Evolutionary conservation across 805 yeast genomes (phyloP).

Genomic region (Saturnispora quitensis): DNA sequence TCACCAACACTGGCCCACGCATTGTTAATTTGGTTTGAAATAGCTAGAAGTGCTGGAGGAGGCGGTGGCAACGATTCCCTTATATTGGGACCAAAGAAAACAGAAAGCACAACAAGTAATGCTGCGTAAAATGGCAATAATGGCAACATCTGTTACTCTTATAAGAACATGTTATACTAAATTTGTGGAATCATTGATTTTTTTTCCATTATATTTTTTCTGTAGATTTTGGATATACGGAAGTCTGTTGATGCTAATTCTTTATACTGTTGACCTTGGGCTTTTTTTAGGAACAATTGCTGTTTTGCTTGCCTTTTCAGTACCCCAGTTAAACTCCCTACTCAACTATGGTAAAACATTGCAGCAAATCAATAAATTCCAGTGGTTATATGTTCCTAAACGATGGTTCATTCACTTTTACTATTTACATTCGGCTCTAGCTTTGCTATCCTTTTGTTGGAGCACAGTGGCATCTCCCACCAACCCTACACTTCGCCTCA

Average conservation of each 20-base stretch:
- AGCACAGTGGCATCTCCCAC: neutral
- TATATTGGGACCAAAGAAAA: conserved; percentile 8
- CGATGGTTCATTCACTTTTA: conserved; percentile 58
- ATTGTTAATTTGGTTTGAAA: neutral
- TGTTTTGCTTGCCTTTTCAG: conserved; percentile 8
- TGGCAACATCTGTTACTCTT: conserved; percentile 7
- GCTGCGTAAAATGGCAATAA: conserved; percentile 9
- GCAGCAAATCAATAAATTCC: neutral
- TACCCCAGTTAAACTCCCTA: conserved; percentile 8
- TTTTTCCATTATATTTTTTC: neutral
- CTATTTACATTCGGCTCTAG: conserved; percentile 31
- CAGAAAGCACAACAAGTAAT: conserved; percentile 5
- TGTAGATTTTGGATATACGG: neutral
- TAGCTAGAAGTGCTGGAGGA: neutral
- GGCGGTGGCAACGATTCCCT: conserved; percentile 1
- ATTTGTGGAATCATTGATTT: neutral
- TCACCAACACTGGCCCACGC: neutral
- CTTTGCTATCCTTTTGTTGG: conserved; percentile 11
- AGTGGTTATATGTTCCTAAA: conserved; percentile 45
- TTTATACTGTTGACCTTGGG: neutral
- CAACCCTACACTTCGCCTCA: neutral
- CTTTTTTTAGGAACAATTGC: conserved; percentile 1
- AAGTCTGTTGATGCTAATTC: neutral
- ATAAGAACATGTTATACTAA: neutral
- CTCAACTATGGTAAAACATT: conserved; percentile 16